phyloP scores from a whole-genome alignment of 495 filamentous ascomycete species.

The Penicillium arizonense region DNA sequence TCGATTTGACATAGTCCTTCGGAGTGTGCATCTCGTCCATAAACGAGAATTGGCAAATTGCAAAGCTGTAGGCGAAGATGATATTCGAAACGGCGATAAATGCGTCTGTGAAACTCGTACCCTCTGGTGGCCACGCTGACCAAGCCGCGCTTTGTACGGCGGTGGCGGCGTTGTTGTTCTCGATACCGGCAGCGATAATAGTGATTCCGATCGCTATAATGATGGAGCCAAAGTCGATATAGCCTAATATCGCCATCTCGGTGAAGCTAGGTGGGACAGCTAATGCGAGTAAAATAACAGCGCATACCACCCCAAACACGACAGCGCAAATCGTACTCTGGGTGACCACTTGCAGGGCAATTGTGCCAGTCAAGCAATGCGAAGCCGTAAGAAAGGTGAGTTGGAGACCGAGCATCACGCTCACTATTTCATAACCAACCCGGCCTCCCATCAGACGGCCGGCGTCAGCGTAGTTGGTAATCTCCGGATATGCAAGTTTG shows the following conservation, averaged over 20 bases:
- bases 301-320: slow-evolving; percentile 60
- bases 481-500: slow-evolving; percentile 61
- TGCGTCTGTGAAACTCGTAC: slow-evolving; percentile 30
- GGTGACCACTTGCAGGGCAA: slow-evolving; percentile 63
- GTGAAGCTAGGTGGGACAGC: slow-evolving; percentile 57
- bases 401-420: slow-evolving; percentile 57
- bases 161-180: slow-evolving; percentile 27
- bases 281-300: slow-evolving; percentile 57
- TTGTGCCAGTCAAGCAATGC: slow-evolving; percentile 68
- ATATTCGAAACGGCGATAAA: slow-evolving; percentile 70
- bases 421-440: slow-evolving; percentile 61
- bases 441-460: slow-evolving; percentile 43
- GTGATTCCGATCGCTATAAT: slow-evolving; percentile 64
- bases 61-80: slow-evolving; percentile 64
- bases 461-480: slow-evolving; percentile 66
- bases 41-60: slow-evolving; percentile 67
- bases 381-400: slow-evolving; percentile 69
- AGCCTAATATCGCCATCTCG: slow-evolving; percentile 58
- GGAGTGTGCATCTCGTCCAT: slow-evolving; percentile 75
- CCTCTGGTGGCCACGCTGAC: slow-evolving; percentile 36
- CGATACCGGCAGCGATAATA: slow-evolving; percentile 61
- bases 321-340: slow-evolving; percentile 60
- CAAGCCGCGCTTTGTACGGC: slow-evolving; percentile 38
- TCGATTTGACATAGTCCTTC: slow-evolving; percentile 59
- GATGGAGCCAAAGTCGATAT: slow-evolving; percentile 64